Base-by-base conservation (phyloP, 2,329 filamentous ascomycete genomes). In the Fusarium sp. region DNA sequence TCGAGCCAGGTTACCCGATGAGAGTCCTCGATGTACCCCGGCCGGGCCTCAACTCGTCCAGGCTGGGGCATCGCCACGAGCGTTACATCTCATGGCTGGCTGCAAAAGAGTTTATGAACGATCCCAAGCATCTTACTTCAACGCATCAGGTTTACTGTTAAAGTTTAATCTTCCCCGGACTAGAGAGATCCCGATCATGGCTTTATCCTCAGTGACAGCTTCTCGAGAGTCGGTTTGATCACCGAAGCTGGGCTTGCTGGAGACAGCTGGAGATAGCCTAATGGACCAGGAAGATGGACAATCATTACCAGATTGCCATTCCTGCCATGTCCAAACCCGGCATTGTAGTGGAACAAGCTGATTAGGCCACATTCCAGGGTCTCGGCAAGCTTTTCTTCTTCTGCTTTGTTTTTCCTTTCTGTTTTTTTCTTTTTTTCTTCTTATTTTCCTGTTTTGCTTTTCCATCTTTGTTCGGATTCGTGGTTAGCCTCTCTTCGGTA, bases 291-390 rank as follows among this genome's bases (percentile, higher is more conserved):
- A 18, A 23, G 18, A 28, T 16, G 49, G 41, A 8, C 31, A 41
- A 65, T 65, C 62, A 45, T 51, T 65, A 44, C 62, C 44, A 28
- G 40, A 38, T 47, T 66, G 18, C n/a, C 62, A 65, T 65, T 65
- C 62, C 62, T 65, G 40, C 34, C 38, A 66, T 66, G 45, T 66
- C 62, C 62, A 55, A 65, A 65, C 62, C 62, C 62, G 62, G 62
- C 62, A 45, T 26, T 8, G 4, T 26, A 42, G 62, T 62, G 62
- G 62, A 46, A 65, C 47, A 42, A 13, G 6, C 49, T 44, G 40
- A 9, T 18, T 64, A 37, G 38, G 38, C 20, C 62, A 50, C 62
- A 65, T 66, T 66, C 62, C 62, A 62, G 20, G 42, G 8, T 28
- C 44, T 66, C 20, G 62, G 34, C 55, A 12, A 33, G 12, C 18